Conservation (phyloP, 2,329 filamentous ascomycete genomes). For the Penicillium sclerotigenum region DNA sequence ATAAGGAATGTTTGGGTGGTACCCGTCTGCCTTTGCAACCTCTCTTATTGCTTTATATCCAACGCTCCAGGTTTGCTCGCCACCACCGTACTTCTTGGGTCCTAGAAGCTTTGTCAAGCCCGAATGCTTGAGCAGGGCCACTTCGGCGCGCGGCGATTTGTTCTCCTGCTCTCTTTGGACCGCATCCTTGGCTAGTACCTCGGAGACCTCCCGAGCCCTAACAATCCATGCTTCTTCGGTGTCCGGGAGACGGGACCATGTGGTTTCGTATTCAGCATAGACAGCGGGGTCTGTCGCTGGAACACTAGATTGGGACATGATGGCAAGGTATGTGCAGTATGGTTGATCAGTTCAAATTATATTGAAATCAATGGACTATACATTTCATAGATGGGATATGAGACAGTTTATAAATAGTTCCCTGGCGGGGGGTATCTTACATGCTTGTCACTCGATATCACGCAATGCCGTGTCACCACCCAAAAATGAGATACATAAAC, state of each 20-base stretch:
- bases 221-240: conserved; percentile 47
- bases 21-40: conserved; percentile 63
- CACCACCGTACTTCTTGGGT: conserved; percentile 51
- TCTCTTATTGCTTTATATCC: conserved; percentile 60
- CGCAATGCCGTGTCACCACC: conserved; percentile 8
- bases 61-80: conserved; percentile 53
- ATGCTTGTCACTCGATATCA: conserved; percentile 15
- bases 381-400: neutral
- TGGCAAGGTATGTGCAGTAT: neutral
- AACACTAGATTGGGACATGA: conserved; percentile 16
- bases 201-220: conserved; percentile 49
- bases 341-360: neutral
- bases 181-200: conserved; percentile 51
- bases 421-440: neutral
- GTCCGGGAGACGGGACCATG: conserved; percentile 36
- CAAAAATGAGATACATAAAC: conserved; percentile 1
- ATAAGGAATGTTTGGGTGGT: neutral
- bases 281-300: conserved; percentile 39
- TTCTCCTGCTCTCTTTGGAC: conserved; percentile 50
- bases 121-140: conserved; percentile 52
- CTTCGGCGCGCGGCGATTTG: conserved; percentile 52
- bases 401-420: neutral
- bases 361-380: neutral
- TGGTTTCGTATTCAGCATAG: conserved; percentile 43
- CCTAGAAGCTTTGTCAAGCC: conserved; percentile 53